phyloP scores from a whole-genome alignment of 1,284 basidiomycete species.

The Tylopilus orsonianus region DNA sequence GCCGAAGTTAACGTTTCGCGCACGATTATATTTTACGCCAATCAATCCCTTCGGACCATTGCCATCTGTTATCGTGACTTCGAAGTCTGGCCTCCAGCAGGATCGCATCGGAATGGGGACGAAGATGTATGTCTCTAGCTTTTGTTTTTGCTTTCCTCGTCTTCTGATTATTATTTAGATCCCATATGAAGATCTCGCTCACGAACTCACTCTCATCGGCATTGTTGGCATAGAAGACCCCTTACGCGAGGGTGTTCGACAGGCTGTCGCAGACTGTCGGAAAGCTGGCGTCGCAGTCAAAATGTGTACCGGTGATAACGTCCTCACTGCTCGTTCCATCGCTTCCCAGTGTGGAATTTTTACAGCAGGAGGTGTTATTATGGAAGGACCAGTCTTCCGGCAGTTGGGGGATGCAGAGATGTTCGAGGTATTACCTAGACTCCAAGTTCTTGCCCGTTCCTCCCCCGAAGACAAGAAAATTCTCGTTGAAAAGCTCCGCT shows the following conservation, averaged over 20 bases:
- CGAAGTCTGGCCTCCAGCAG: slow-evolving; percentile 78
- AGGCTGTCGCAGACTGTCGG: slow-evolving; percentile 86
- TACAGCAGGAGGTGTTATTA: slow-evolving; percentile 88
- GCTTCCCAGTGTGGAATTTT: slow-evolving; percentile 95
- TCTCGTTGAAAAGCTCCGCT: slow-evolving; percentile 86
- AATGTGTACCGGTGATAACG: slow-evolving; percentile 99
- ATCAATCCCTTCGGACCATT: slow-evolving; percentile 92
- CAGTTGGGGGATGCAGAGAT: slow-evolving; percentile 55
- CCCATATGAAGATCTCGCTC: slow-evolving; percentile 69
- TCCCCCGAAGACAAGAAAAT: slow-evolving; percentile 97
- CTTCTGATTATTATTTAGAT: slow-evolving; percentile 42
- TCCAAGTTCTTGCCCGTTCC: slow-evolving; percentile 89
- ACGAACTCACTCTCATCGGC: slow-evolving; percentile 81
- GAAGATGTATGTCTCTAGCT: slow-evolving; percentile 47
- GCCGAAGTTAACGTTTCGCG: slow-evolving; percentile 78
- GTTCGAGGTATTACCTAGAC: slow-evolving; percentile 64
- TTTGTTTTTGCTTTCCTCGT: neutral
- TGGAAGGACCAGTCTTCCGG: slow-evolving; percentile 89
- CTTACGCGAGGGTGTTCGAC: slow-evolving; percentile 83
- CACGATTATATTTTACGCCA: slow-evolving; percentile 96
- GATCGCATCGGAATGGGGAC: slow-evolving; percentile 42
- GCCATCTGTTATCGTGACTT: slow-evolving; percentile 93
- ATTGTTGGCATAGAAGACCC: slow-evolving; percentile 97
- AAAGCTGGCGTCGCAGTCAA: slow-evolving; percentile 94
- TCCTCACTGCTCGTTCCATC: slow-evolving; percentile 91